A percentile compares a stretch with the other conserved stretches of the same genome.
Evolutionary conservation across 306 rosid genomes (phyloP).

Genomic region (Fragaria nilgerrensis): DNA sequence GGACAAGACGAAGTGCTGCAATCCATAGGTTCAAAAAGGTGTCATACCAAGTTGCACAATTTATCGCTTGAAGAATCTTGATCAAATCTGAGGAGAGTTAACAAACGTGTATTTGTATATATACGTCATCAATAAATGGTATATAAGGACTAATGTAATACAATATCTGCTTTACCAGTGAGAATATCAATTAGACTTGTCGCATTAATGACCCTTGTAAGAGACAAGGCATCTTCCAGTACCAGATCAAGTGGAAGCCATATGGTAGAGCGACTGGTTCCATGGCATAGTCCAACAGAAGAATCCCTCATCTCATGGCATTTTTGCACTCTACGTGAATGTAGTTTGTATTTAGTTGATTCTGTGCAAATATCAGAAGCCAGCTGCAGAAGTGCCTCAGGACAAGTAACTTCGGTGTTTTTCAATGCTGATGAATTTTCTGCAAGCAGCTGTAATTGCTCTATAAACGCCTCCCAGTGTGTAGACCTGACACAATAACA

Average conservation of each 20-base stretch:
- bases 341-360: constrained; percentile 54
- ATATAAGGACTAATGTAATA: constrained; percentile 19
- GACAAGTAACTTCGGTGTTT: constrained; percentile 52
- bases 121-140: not conserved
- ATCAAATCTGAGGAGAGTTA: constrained; percentile 55
- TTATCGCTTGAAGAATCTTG: constrained; percentile 86
- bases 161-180: constrained; percentile 39
- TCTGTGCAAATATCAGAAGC: constrained; percentile 46
- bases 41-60: constrained; percentile 91
- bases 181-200: constrained; percentile 74
- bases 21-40: constrained; percentile 93
- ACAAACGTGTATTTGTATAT: constrained; percentile 2
- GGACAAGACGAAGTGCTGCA: constrained; percentile 89
- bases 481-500: constrained; percentile 54
- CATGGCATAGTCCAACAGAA: constrained; percentile 69
- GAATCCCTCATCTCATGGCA: constrained; percentile 64
- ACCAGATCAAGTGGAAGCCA: constrained; percentile 96
- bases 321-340: constrained; percentile 59
- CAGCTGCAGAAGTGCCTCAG: constrained; percentile 56
- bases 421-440: constrained; percentile 66
- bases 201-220: constrained; percentile 68
- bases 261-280: constrained; percentile 71
- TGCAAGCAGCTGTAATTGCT: constrained; percentile 57
- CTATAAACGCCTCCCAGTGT: constrained; percentile 67
- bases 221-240: constrained; percentile 90